Evolutionary conservation across 176 grass and related monocot genomes (phyloP), one percentile per base, ranked within the genome.

Genomic region (Panicum miliaceum): DNA sequence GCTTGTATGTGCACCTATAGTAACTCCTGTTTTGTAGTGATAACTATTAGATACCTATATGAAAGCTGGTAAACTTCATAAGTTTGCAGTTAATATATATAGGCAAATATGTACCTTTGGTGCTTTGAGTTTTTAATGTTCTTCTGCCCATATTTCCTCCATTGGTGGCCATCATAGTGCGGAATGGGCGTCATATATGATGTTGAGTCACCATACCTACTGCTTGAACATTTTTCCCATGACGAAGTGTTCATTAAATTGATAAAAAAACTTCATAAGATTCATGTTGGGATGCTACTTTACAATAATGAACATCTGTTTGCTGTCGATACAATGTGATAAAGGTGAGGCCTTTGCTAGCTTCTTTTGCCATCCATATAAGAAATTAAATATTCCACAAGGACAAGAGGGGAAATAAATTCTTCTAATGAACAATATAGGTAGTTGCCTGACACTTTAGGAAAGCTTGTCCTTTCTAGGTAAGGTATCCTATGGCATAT

Each of bases 1-100:
- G 73, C 29, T 50, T 86, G 45, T 86, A 86, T 11, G 68, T 56
- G 77, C 84, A 80, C 42, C 78, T 86, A 25, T 80, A 86, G 68
- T 86, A 86, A 48, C 68, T 86, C 84, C 76, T 86, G 84, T 45
- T 68, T 18, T 20, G 8, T 67, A 19, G 6, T 38, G 1, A 7
- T 6, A 66, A 65, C 16, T 36, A 20, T 66, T n/a, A 68, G 19
- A 68, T 25, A 23, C n/a, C 1, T 59, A 25, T n/a, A n/a, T n/a
- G n/a, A n/a, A n/a, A n/a, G n/a, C n/a, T n/a, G n/a, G n/a, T 59
- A 59, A 59, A 22, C 18, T 7, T 57, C 8, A 59, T 23, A 25
- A 20, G n/a, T 68, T 22, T 41, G 9, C 9, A 41, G 18, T 19
- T 40, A 68, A 37, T 35, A 34, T 65, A 36, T 16, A 16, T 36